Conservation (phyloP, 1,284 basidiomycete genomes). For the Trichosporon ovoides region DNA sequence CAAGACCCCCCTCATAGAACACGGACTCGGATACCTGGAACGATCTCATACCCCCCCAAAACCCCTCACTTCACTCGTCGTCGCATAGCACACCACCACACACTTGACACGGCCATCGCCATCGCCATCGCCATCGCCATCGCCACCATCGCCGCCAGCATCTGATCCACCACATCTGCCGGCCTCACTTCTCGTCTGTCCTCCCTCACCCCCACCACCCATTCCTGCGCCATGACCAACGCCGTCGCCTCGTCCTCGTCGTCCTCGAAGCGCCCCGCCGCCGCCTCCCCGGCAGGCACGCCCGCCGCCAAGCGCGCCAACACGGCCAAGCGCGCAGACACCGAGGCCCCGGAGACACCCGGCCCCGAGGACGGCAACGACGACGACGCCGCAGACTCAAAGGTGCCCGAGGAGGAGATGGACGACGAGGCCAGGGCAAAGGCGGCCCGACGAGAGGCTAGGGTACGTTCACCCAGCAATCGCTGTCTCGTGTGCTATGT, state of each 20-base stretch:
- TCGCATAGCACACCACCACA: neutral
- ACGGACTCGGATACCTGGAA: neutral
- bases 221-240: neutral
- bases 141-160: neutral
- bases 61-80: neutral
- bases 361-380: constrained; percentile 20
- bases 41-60: neutral
- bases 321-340: neutral
- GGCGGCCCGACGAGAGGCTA: constrained; percentile 37
- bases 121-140: neutral
- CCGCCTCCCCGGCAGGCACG: constrained; percentile 9
- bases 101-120: neutral
- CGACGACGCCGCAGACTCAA: constrained; percentile 14
- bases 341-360: neutral
- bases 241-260: constrained; percentile 13
- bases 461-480: constrained; percentile 26
- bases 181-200: neutral
- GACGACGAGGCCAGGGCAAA: constrained; percentile 34
- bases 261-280: constrained; percentile 17
- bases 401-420: constrained; percentile 15
- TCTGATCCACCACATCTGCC: neutral
- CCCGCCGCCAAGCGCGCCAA: constrained; percentile 18
- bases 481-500: neutral
- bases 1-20: neutral
- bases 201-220: neutral